phyloP scores from a whole-genome alignment of 2,329 filamentous ascomycete genomes.

The Pseudogymnoascus sp. region DNA sequence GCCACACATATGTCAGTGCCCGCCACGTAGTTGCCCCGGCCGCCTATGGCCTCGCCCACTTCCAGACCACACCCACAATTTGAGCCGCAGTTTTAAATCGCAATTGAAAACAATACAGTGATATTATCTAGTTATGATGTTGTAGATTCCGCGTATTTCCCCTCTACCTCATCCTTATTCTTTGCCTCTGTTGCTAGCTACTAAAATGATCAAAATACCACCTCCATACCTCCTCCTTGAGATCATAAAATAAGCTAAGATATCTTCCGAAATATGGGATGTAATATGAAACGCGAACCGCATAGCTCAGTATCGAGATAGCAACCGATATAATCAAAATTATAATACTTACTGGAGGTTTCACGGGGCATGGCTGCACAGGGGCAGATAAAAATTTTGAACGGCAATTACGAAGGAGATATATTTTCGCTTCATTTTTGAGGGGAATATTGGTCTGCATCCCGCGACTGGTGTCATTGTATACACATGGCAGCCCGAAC shows the following conservation, averaged over 20 bases:
- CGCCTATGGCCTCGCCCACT: no score
- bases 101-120: no score
- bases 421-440: not conserved
- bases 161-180: no score
- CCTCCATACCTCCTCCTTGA: not conserved
- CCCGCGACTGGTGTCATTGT: not conserved
- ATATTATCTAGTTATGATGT: no score
- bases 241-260: not conserved
- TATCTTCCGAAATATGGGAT: not conserved
- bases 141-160: no score
- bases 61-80: no score
- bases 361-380: not conserved
- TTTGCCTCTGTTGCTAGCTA: no score
- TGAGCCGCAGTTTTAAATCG: no score
- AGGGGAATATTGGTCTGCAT: not conserved
- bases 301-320: not conserved
- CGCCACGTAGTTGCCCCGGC: no score
- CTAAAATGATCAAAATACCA: not conserved
- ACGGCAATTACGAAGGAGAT: not conserved
- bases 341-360: not conserved
- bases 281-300: not conserved
- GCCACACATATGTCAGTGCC: no score
- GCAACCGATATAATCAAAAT: not conserved
- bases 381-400: not conserved
- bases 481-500: not conserved